Evolutionary conservation across 2,329 filamentous ascomycete genomes (phyloP).

Genomic region (Huntiella abstrusa): DNA sequence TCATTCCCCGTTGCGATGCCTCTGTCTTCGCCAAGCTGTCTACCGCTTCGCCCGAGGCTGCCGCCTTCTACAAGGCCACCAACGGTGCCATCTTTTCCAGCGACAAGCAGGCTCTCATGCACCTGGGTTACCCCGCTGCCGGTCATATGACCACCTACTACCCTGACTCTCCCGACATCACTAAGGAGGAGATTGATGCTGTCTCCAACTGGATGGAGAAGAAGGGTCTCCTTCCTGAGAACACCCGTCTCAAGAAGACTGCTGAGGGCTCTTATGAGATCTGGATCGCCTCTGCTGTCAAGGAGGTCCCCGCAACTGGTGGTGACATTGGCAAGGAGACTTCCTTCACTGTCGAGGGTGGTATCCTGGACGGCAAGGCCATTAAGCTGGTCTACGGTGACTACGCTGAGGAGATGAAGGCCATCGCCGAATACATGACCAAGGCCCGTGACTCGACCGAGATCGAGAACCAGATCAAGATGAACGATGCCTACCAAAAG

Average conservation of each 20-base stretch:
- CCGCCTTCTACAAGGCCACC: slow-evolving; percentile 46
- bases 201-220: slow-evolving; percentile 56
- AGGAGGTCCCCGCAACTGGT: slow-evolving; percentile 38
- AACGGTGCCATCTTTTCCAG: slow-evolving; percentile 55
- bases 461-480: slow-evolving; percentile 55
- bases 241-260: slow-evolving; percentile 55
- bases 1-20: slow-evolving; percentile 52
- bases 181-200: slow-evolving; percentile 52
- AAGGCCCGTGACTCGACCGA: slow-evolving; percentile 50
- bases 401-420: slow-evolving; percentile 50
- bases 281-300: slow-evolving; percentile 51
- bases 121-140: slow-evolving; percentile 55
- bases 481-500: slow-evolving; percentile 54
- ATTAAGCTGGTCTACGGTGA: slow-evolving; percentile 60
- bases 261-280: slow-evolving; percentile 47
- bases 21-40: slow-evolving; percentile 47
- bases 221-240: slow-evolving; percentile 54
- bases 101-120: slow-evolving; percentile 44
- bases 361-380: slow-evolving; percentile 44
- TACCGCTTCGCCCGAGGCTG: slow-evolving; percentile 37
- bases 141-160: slow-evolving; percentile 73
- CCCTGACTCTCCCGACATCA: slow-evolving; percentile 55
- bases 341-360: slow-evolving; percentile 39
- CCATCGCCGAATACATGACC: slow-evolving; percentile 46
- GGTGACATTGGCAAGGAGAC: slow-evolving; percentile 51